Evolutionary conservation across 2,329 filamentous ascomycete species (phyloP).

Genomic region (Calonectria hongkongensis): DNA sequence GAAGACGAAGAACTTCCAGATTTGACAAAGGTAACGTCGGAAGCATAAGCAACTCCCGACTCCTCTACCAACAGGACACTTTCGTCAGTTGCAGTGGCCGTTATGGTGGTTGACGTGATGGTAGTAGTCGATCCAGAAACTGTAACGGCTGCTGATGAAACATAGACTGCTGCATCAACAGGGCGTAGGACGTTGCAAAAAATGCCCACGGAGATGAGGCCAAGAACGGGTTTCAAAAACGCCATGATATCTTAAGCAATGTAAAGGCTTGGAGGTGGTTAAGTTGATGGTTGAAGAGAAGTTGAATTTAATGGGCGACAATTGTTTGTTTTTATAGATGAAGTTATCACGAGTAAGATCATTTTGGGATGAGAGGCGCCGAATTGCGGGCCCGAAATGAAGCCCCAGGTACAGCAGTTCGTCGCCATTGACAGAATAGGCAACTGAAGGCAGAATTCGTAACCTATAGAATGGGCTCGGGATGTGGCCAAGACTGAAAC

Average conservation of each 20-base stretch:
- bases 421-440: neutral
- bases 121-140: slow-evolving; percentile 32
- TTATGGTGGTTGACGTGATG: slow-evolving; percentile 30
- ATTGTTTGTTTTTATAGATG: neutral
- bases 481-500: slow-evolving; percentile 16
- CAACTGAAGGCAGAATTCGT: neutral
- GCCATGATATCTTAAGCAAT: slow-evolving; percentile 1
- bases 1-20: slow-evolving; percentile 19
- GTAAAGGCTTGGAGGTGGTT: neutral
- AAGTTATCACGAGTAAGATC: neutral
- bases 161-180: slow-evolving; percentile 23
- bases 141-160: slow-evolving; percentile 28
- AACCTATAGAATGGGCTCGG: neutral
- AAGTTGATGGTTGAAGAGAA: neutral
- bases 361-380: neutral
- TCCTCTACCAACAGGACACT: slow-evolving; percentile 29
- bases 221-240: neutral
- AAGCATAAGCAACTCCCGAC: slow-evolving; percentile 27
- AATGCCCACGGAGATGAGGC: neutral
- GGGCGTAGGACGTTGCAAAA: slow-evolving; percentile 6
- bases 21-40: slow-evolving; percentile 30
- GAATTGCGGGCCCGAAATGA: slow-evolving; percentile 6
- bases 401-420: neutral
- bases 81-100: slow-evolving; percentile 30
- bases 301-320: too few species aligned